phyloP scores from a whole-genome alignment of 2,329 filamentous ascomycete genomes.

The Aphanocladium album region DNA sequence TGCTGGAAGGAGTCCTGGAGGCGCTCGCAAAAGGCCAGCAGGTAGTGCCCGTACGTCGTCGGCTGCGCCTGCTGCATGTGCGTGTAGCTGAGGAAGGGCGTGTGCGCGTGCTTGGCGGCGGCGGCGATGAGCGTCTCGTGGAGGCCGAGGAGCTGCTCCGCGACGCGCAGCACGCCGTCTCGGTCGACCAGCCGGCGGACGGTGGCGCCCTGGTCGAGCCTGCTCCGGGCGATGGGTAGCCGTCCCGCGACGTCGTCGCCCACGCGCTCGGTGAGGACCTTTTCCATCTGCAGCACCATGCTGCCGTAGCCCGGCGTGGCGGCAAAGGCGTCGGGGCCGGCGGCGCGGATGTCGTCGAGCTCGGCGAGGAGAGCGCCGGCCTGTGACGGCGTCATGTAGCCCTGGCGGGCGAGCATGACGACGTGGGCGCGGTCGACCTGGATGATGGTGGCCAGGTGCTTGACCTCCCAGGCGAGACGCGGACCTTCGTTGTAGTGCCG shows the following conservation, averaged over 20 bases:
- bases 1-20: conserved; percentile 11
- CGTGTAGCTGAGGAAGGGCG: conserved; percentile 5
- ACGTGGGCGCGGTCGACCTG: conserved; percentile 6
- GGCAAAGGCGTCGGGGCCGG: not conserved
- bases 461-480: conserved; percentile 5
- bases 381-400: not conserved
- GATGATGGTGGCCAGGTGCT: not conserved
- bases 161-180: not conserved
- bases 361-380: not conserved
- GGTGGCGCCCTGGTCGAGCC: conserved; percentile 4
- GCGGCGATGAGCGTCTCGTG: conserved; percentile 54
- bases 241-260: conserved; percentile 3
- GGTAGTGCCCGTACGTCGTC: not conserved
- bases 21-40: conserved; percentile 12
- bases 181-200: conserved; percentile 1
- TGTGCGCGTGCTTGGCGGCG: conserved; percentile 49
- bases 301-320: not conserved
- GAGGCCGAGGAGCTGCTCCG: not conserved
- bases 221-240: not conserved
- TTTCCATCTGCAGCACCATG: conserved; percentile 10
- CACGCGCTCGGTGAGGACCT: not conserved
- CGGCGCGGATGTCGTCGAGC: not conserved
- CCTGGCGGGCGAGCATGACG: conserved; percentile 4
- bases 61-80: conserved; percentile 7
- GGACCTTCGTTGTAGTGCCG: not conserved